Base-by-base conservation (phyloP, 75 land plant genomes). In the Sequoiadendron giganteum region DNA sequence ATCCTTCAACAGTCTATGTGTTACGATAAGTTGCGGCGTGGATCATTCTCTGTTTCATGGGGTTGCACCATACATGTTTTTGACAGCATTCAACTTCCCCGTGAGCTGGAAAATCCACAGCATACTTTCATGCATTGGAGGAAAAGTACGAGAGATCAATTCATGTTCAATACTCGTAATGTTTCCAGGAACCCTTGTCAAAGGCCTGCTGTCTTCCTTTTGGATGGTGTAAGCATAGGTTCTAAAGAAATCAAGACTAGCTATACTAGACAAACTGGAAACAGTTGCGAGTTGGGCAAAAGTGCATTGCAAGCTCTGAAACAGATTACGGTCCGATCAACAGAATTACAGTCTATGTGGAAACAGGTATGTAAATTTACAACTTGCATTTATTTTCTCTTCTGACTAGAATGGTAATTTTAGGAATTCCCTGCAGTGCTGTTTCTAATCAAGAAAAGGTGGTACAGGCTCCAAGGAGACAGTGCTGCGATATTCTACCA, bases 1-100 rank as follows among this genome's bases (percentile, higher is more conserved):
- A 77, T 96, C 16, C 85, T 96, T 0, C 98, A 97, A 83, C 98
- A 95, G 72, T 89, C 91, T 36, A 91, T 97, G 43, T 97, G 98
- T 91, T 95, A 97, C 75, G 91, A 92, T 87, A 85, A 49, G 39
- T 65, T 36, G 14, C 55, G 10, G 10, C 88, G 90, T 72, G 92
- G 95, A 93, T 88, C 98, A 10, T 76, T 96, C 28, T 93, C 98
- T 6, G 77, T 96, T 21, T 92, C 98, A 16, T 97, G 94, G 94
- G 98, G 96, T 65, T 97, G 94, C 86, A 85, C 90, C 0, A 91
- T 91, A 16, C 94, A 95, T 34, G 86, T 95, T n/a, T 96, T 94
- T 70, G 92, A 92, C 81, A 88, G 86, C 7, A 83, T 96, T 7
- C 58, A 87, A 28, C 89, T 92, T 28, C 93, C 96, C 42, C 87